Percentiles rank a stretch among this genome's conserved stretches.
phyloP scores from a whole-genome alignment of 108 stramenopile genomes.

The Thalassiosira profunda region DNA sequence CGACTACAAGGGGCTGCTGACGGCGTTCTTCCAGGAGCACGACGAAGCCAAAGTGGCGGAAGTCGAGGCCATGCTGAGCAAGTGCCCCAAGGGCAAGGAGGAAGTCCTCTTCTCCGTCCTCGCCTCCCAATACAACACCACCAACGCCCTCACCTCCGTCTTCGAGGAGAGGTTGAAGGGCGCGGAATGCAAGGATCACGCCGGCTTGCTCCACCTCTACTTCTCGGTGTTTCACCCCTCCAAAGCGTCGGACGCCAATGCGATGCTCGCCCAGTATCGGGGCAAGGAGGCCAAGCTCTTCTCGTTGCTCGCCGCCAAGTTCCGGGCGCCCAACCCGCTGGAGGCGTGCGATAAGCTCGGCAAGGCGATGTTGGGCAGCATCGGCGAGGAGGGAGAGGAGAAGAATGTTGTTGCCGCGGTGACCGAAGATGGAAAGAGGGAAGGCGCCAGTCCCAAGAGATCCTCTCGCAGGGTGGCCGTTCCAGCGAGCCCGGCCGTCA shows the following conservation, averaged over 20 bases:
- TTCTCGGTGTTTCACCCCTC: slow-evolving; percentile 20
- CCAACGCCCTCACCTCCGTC: slow-evolving; percentile 14
- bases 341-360: slow-evolving; percentile 6
- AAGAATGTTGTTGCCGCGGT: too few relatives aligned
- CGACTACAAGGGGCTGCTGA: slow-evolving; percentile 8
- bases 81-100: slow-evolving; percentile 13
- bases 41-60: slow-evolving; percentile 8
- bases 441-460: too few relatives aligned
- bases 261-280: slow-evolving; percentile 9
- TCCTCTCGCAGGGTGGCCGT: too few relatives aligned
- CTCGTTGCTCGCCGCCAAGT: slow-evolving; percentile 4
- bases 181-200: slow-evolving; percentile 8
- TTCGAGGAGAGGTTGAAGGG: slow-evolving; percentile 1
- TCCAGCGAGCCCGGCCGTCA: too few relatives aligned
- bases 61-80: slow-evolving; percentile 7
- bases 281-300: slow-evolving; percentile 11
- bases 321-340: slow-evolving; percentile 13
- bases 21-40: slow-evolving; percentile 5
- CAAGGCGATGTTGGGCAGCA: too few relatives aligned
- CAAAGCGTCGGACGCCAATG: neutral
- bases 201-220: slow-evolving; percentile 18
- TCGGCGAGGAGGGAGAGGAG: too few relatives aligned
- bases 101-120: slow-evolving; percentile 22
- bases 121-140: slow-evolving; percentile 6
- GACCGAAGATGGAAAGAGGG: too few relatives aligned